Conservation (phyloP, 164 flowering plant species). For the Vitis cinerea region DNA sequence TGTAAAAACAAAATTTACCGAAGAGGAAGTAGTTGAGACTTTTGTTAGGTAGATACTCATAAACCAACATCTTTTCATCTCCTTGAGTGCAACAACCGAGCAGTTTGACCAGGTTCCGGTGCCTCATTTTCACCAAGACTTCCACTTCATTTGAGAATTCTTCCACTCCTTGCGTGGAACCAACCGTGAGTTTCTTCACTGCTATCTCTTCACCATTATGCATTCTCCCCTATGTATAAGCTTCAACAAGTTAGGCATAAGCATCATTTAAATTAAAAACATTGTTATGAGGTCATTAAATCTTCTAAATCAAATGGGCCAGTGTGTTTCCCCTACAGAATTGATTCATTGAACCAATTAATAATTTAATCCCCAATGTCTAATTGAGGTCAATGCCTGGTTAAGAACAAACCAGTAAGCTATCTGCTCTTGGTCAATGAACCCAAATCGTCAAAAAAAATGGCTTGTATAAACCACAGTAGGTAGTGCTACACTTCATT, state of each 20-base stretch:
- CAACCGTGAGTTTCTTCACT: constrained; percentile 22
- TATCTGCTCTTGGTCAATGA: too few species aligned
- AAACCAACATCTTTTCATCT: constrained; percentile 22
- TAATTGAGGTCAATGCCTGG: too few species aligned
- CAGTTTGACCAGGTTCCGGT: constrained; percentile 24
- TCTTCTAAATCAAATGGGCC: too few species aligned
- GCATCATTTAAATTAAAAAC: not conserved
- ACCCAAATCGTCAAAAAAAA: too few species aligned
- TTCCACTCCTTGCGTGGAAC: constrained; percentile 21
- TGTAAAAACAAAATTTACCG: constrained; percentile 15
- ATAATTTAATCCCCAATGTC: not conserved
- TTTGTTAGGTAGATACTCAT: constrained; percentile 24
- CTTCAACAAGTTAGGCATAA: not conserved
- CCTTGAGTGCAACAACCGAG: constrained; percentile 25
- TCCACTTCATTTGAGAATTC: constrained; percentile 27
- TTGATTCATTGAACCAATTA: not conserved
- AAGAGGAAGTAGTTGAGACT: constrained; percentile 25
- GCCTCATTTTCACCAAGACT: constrained; percentile 22
- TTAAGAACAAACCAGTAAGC: too few species aligned
- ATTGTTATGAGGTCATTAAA: not conserved
- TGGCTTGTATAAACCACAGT: too few species aligned
- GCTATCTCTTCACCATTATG: constrained; percentile 22
- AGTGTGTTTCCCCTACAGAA: not conserved
- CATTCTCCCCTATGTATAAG: constrained; percentile 18
- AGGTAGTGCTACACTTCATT: too few species aligned